Percentiles rank a stretch among this genome's conserved stretches.
phyloP scores from a whole-genome alignment of 2,329 filamentous ascomycete genomes.

The Tolypocladium album region DNA sequence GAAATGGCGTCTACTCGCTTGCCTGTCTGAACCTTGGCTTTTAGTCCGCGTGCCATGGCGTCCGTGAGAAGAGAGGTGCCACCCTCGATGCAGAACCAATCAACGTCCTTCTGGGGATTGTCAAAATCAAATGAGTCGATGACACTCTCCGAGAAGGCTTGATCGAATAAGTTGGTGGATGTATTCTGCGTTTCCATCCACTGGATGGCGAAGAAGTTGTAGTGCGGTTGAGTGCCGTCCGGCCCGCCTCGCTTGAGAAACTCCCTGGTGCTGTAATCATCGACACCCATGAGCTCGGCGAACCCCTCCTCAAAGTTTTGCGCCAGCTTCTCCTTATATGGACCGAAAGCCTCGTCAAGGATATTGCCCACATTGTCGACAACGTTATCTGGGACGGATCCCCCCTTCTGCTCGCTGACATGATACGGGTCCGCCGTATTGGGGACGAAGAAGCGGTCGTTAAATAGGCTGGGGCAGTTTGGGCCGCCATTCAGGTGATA shows the following conservation, averaged over 20 bases:
- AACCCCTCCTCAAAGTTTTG: conserved; percentile 3
- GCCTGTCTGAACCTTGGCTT: neutral
- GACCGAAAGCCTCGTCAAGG: conserved; percentile 1
- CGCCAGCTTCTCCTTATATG: conserved; percentile 1
- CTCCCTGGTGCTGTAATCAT: conserved; percentile 11
- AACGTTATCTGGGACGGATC: conserved; percentile 5
- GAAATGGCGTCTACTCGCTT: neutral
- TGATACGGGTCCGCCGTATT: conserved; percentile 2
- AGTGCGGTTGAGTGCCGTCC: conserved; percentile 1
- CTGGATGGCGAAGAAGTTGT: conserved; percentile 9
- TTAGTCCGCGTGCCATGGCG: conserved; percentile 30
- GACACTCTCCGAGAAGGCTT: conserved; percentile 22
- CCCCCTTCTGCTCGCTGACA: conserved; percentile 3
- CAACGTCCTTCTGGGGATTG: conserved; percentile 1
- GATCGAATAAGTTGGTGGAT: conserved; percentile 21
- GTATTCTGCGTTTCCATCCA: conserved; percentile 11
- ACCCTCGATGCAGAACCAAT: conserved; percentile 1
- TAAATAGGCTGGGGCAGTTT: conserved; percentile 3
- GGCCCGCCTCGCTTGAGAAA: conserved; percentile 8
- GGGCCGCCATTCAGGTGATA: conserved; percentile 3
- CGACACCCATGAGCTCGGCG: conserved; percentile 2
- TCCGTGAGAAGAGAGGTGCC: neutral
- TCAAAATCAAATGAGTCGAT: conserved; percentile 22
- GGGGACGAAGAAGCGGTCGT: conserved; percentile 2
- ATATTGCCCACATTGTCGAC: conserved; percentile 3